Base-by-base conservation (phyloP, 306 rosid species). In the Malus asiatica region DNA sequence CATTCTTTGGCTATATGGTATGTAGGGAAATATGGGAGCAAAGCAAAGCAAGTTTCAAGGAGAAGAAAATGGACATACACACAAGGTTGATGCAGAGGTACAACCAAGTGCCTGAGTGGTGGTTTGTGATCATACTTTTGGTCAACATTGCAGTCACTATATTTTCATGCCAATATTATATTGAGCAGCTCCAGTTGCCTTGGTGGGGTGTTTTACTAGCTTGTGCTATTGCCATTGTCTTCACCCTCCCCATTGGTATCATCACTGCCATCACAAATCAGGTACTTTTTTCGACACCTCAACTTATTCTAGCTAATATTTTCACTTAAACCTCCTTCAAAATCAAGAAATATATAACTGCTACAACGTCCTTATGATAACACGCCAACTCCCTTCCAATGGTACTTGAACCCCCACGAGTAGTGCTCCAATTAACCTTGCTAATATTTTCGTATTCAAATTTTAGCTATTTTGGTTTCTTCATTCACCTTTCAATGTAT, bases 141-240 rank as follows among this genome's bases (percentile, higher is more conserved):
- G 85, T 40, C 13, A 90, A 78, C 84, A 86, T 91, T 66, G 88
- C 88, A 19, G 62, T 61, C 22, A 87, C 96, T 29, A 22, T 91
- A 42, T 89, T 91, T 68, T 77, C 83, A 0, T 91, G 98, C 53
- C 82, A 91, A 58, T 94, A 91, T 73, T 91, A 83, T 89, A 94
- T 76, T 5, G 90, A 89, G 0, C 97, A 94, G 59, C 89, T 94
- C 30, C 98, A 94, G 57, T 72, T 94, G 60, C 98, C 98, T n/a
- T 90, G 98, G 98, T 94, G 98, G 97, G 98, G 98, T 59, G 97
- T 94, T 69, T 67, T 94, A 8, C 80, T 94, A 3, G 98, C 98
- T 16, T 91, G 96, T 81, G 86, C 48, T 51, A 86, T 94, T 71
- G 96, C 98, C 76, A 77, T 94, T 27, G 35, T 87, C 70, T 94